phyloP scores from a whole-genome alignment of 352 stramenopile species.

The Phytophthora macrochlamydospora region DNA sequence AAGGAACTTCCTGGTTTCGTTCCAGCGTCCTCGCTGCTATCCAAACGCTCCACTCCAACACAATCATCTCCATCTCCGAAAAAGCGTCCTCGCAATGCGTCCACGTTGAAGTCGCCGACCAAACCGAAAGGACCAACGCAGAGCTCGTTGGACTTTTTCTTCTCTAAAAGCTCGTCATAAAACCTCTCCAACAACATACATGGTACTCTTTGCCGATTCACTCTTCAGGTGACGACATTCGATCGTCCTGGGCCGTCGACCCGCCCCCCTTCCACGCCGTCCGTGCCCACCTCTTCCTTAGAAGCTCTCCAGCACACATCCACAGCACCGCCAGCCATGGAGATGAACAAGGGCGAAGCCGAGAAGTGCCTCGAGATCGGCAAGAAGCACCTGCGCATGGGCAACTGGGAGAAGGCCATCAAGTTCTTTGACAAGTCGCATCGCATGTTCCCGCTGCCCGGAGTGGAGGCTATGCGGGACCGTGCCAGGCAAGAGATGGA shows the following conservation, averaged over 20 bases:
- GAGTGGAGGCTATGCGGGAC: slow-evolving; percentile 82
- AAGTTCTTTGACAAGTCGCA: slow-evolving; percentile 94
- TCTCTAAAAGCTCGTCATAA: too few relatives aligned
- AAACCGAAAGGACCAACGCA: too few relatives aligned
- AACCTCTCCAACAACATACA: too few relatives aligned
- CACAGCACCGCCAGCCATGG: slow-evolving; percentile 46
- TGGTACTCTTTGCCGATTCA: too few relatives aligned
- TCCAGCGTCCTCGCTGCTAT: slow-evolving; percentile 51
- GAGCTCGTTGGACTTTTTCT: too few relatives aligned
- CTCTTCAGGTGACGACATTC: too few relatives aligned
- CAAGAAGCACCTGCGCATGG: slow-evolving; percentile 86
- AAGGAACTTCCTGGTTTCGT: slow-evolving; percentile 35
- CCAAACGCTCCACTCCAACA: slow-evolving; percentile 30
- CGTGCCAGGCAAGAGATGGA: slow-evolving; percentile 69
- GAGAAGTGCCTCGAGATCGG: slow-evolving; percentile 92
- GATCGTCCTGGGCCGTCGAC: too few relatives aligned
- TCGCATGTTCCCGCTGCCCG: slow-evolving; percentile 87
- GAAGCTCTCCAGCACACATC: too few relatives aligned
- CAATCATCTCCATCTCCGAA: slow-evolving; percentile 1
- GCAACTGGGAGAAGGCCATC: slow-evolving; percentile 87
- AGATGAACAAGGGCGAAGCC: slow-evolving; percentile 93
- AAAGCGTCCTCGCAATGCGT: slow-evolving; percentile 21
- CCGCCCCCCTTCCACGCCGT: too few relatives aligned
- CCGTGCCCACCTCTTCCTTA: too few relatives aligned
- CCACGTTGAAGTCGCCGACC: not conserved